These are phyloP conservation scores for Astraeus odoratus DNA, from an alignment of 768 basidiomycete genomes.

Conservation along the genomic window DNA sequence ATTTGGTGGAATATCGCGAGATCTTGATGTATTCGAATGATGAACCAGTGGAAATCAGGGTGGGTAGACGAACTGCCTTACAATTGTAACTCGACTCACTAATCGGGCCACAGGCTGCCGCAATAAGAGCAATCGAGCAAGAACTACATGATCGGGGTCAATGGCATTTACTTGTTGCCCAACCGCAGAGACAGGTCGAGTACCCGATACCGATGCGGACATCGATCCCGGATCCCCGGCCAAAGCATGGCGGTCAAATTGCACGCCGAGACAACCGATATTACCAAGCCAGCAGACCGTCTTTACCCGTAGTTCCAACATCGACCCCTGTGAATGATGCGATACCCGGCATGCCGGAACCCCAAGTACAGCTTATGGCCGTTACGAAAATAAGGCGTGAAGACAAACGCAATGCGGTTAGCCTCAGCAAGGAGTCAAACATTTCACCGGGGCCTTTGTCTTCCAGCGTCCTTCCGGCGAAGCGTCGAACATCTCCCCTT, in stretches of 20 bases:
- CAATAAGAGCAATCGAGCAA: conserved; percentile 65
- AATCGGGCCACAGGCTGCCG: conserved; percentile 41
- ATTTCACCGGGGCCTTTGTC: too few relatives aligned
- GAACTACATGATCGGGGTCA: conserved; percentile 52
- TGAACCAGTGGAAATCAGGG: conserved; percentile 61
- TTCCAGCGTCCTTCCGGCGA: conserved; percentile 20
- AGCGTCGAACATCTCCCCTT: conserved; percentile 31
- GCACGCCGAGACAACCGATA: too few relatives aligned
- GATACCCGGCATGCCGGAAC: too few relatives aligned
- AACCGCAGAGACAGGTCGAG: conserved; percentile 54
- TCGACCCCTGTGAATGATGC: neutral
- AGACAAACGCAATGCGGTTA: too few relatives aligned
- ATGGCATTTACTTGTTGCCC: conserved; percentile 48
- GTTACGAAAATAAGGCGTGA: too few relatives aligned
- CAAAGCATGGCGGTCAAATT: too few relatives aligned
- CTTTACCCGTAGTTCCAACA: neutral
- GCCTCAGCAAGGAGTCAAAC: too few relatives aligned
- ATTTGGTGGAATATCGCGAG: conserved; percentile 62
- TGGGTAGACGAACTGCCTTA: conserved; percentile 25
- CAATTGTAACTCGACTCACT: conserved; percentile 3
- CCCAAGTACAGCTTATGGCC: too few relatives aligned
- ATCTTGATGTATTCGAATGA: conserved; percentile 62
- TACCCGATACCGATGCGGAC: conserved; percentile 15
- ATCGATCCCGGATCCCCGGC: neutral
- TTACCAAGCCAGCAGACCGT: neutral